Conservation (phyloP, 805 yeast species). For the Danielia oregonensis region DNA sequence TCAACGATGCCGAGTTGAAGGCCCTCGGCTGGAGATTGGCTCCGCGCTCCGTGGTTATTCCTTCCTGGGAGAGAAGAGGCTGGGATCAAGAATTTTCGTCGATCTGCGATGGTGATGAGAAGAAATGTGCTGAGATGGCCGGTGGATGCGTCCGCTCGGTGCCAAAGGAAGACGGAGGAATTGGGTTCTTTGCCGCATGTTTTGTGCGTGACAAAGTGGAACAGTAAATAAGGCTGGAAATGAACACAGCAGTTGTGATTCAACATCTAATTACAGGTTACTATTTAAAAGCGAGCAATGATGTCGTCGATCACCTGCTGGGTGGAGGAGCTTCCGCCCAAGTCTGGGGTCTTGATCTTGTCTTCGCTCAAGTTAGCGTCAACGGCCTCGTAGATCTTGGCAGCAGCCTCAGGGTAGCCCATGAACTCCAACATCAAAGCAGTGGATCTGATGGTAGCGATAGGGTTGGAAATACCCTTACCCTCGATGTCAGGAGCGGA, state of each 20-base stretch:
- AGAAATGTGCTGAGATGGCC: constrained; percentile 48
- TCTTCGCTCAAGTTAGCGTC: constrained; percentile 87
- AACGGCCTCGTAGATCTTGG: constrained; percentile 88
- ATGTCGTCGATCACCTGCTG: constrained; percentile 85
- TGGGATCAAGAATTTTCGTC: constrained; percentile 60
- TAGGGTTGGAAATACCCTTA: constrained; percentile 89
- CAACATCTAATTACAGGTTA: too few relatives aligned
- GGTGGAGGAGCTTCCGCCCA: constrained; percentile 88
- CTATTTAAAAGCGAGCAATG: constrained; percentile 51
- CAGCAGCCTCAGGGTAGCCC: constrained; percentile 88
- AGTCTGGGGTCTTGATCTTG: constrained; percentile 81
- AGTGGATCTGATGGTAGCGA: constrained; percentile 96
- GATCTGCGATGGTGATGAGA: constrained; percentile 38
- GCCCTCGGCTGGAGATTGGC: constrained; percentile 73
- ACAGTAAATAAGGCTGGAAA: background rate
- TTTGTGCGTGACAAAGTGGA: constrained; percentile 60
- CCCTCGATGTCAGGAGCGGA: constrained; percentile 99
- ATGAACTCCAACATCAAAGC: constrained; percentile 96
- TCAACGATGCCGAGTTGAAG: constrained; percentile 62
- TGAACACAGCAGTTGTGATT: too few relatives aligned
- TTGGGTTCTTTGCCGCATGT: constrained; percentile 95
- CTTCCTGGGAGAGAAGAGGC: constrained; percentile 88
- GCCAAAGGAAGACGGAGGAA: constrained; percentile 94
- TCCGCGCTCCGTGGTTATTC: constrained; percentile 59
- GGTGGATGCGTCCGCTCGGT: constrained; percentile 83